phyloP scores from a whole-genome alignment of 2,329 filamentous ascomycete genomes.

The Dactylonectria estremocensis region DNA sequence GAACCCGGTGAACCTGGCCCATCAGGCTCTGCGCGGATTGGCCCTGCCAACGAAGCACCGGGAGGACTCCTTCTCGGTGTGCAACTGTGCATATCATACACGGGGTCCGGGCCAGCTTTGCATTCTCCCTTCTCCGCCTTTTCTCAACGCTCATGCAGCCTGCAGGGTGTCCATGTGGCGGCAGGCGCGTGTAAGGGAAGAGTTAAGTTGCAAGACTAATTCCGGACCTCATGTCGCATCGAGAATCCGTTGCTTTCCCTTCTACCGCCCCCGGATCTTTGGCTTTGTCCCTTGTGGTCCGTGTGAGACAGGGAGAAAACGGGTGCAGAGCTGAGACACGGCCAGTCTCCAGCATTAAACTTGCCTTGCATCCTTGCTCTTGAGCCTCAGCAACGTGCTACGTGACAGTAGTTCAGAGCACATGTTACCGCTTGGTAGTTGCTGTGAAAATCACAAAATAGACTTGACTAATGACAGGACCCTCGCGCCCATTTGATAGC shows the following conservation, averaged over 20 bases:
- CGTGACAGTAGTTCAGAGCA: background rate
- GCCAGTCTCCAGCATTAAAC: conserved; percentile 1
- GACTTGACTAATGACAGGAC: too few relatives aligned
- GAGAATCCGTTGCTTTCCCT: background rate
- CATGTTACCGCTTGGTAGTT: background rate
- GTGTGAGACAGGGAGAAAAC: conserved; percentile 21
- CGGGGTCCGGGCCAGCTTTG: background rate
- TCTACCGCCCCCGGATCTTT: background rate
- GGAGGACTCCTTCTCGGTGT: conserved; percentile 14
- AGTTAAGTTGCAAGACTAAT: background rate
- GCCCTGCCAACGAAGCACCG: background rate
- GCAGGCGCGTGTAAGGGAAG: background rate
- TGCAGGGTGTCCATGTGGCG: conserved; percentile 13
- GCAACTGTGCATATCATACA: conserved; percentile 9
- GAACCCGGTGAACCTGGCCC: conserved; percentile 34
- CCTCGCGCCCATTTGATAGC: background rate
- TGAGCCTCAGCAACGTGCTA: conserved; percentile 25
- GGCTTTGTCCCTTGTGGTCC: conserved; percentile 12
- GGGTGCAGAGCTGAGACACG: conserved; percentile 16
- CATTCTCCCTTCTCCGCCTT: conserved; percentile 19
- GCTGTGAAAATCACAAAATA: background rate
- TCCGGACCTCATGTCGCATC: background rate
- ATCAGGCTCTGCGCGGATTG: conserved; percentile 26
- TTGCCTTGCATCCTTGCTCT: conserved; percentile 16
- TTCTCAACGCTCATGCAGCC: conserved; percentile 12